Evolutionary conservation across 2,329 filamentous ascomycete species (phyloP), one percentile per base, ranked within the genome.

Genomic region (Colletotrichum tropicale): DNA sequence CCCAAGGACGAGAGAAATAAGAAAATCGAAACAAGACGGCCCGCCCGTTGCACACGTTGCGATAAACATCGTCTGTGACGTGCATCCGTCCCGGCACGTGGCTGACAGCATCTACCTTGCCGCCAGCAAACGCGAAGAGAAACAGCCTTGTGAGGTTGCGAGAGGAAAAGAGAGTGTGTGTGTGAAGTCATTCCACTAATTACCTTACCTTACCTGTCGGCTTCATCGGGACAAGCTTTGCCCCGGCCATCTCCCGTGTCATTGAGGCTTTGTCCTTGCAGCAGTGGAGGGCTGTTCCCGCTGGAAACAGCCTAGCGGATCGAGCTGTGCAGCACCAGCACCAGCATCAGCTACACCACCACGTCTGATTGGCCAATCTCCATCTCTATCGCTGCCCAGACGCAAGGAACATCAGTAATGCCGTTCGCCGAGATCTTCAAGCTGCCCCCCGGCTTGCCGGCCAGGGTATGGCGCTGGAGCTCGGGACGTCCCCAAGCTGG

Each of bases 381-480:
- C 7, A n/a, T 24, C 18, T 28, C 10, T 6, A 21, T 32, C 58
- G 38, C 21, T 6, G 21, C 10, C 52, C 3, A 16, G 5, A 64
- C 12, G 26, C 15, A 16, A 16, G 66, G 70, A 74, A 55, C 7
- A 65, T 76, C 5, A 65, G 65, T 75, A 66, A 76, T 76, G 74
- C 74, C 74, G 60, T 4, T 56, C 1, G 18, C 74, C 71, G 74
- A 70, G 10, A 26, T 65, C 56, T 32, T 76, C 58, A 73, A 69
- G 74, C 70, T 68, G 12, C 52, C 56, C 52, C 74, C 70, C 66
- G 61, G 71, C 30, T 55, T 36, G 65, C 58, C 58, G 48, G 65
- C 48, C 74, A 75, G 66, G 70, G 74, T 68, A 32, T 76, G 74
- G 74, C 74, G 66, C 66, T 74, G 74, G 74, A 75, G 74, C 74